Evolutionary conservation across 345 rosid genomes (phyloP).

Genomic region (Populus deltoides): DNA sequence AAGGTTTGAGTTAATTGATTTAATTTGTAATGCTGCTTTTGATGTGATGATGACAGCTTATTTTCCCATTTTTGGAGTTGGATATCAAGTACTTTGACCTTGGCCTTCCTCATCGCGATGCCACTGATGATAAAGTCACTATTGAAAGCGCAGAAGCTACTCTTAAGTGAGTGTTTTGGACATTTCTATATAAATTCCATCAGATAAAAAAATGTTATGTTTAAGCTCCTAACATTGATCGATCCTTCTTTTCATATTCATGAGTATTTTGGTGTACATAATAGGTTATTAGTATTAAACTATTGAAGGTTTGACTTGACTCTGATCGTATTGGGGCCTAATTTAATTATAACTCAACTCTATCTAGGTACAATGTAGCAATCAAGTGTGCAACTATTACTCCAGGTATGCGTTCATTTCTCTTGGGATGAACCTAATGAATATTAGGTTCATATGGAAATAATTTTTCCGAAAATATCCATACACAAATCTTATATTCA

Average conservation of each 20-base stretch:
- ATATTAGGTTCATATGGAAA: not conserved
- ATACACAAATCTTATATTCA: constrained; percentile 6
- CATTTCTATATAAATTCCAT: not conserved
- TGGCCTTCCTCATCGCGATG: constrained; percentile 23
- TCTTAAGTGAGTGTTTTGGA: constrained; percentile 10
- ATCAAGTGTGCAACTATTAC: constrained; percentile 27
- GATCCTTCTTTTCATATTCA: not conserved
- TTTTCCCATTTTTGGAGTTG: constrained; percentile 23
- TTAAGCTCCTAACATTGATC: not conserved
- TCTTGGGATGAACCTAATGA: not conserved
- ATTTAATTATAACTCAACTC: not conserved
- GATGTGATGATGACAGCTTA: not conserved
- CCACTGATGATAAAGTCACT: constrained; percentile 24
- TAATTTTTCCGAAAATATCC: not conserved
- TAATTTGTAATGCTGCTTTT: not conserved
- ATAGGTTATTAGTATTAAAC: not conserved
- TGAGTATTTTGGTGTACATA: not conserved
- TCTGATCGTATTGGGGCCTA: not conserved
- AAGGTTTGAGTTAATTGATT: not conserved
- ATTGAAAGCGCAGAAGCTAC: constrained; percentile 26
- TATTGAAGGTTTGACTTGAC: not conserved
- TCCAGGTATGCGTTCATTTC: constrained; percentile 11
- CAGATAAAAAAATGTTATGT: not conserved
- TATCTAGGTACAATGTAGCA: constrained; percentile 20
- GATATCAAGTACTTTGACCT: constrained; percentile 26